Conservation (phyloP, 129 eudicot genomes). For the Solidago caesia region DNA sequence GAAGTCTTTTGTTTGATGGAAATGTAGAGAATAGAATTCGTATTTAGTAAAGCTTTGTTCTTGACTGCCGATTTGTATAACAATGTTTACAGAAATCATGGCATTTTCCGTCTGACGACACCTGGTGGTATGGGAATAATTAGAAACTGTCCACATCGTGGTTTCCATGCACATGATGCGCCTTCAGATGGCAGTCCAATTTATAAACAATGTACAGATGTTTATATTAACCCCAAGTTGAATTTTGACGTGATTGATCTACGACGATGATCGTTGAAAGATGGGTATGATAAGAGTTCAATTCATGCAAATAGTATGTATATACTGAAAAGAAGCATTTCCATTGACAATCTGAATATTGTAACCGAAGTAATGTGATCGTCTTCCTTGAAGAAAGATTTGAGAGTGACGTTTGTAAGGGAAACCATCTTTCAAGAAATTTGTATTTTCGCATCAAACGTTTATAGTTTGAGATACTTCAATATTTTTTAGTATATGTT, state of each 20-base stretch:
- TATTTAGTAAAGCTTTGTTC: too few species aligned
- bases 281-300: conserved; percentile 8
- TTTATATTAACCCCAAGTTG: conserved; percentile 71
- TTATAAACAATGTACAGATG: conserved; percentile 93
- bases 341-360: conserved; percentile 11
- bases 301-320: conserved; percentile 38
- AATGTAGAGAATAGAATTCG: too few species aligned
- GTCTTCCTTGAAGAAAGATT: conserved; percentile 12
- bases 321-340: conserved; percentile 12
- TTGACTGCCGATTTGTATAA: too few species aligned
- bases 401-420: neutral
- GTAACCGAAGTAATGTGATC: neutral
- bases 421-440: neutral
- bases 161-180: conserved; percentile 93
- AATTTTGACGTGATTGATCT: conserved; percentile 86
- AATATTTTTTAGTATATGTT: too few species aligned
- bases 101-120: conserved; percentile 88
- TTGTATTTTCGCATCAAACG: conserved; percentile 7
- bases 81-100: conserved; percentile 64
- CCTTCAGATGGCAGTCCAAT: conserved; percentile 93
- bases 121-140: conserved; percentile 96
- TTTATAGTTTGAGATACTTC: neutral
- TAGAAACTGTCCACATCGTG: conserved; percentile 83
- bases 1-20: too few species aligned
- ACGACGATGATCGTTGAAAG: conserved; percentile 38